Conservation (phyloP, 495 filamentous ascomycete genomes). For the Podospora anserina region DNA sequence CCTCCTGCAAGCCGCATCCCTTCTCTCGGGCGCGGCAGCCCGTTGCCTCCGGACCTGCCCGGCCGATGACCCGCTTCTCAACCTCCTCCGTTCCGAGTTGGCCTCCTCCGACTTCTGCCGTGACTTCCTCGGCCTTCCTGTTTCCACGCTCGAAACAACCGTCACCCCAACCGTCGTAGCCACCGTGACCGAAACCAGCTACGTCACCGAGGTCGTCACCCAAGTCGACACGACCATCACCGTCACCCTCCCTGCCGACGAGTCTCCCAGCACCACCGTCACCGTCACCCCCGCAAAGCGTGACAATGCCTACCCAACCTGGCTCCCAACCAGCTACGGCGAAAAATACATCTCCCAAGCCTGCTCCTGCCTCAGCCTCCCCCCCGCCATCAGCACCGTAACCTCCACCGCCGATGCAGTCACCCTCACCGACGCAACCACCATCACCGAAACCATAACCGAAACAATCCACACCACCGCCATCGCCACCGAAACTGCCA, state of each 20-base stretch:
- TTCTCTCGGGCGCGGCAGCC: too few species aligned
- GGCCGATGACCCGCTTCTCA: too few species aligned
- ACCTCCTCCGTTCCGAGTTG: too few species aligned
- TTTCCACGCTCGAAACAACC: background rate
- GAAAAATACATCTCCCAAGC: constrained; percentile 12
- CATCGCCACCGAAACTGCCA: constrained; percentile 12
- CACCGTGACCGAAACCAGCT: constrained; percentile 2
- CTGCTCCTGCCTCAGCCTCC: constrained; percentile 15
- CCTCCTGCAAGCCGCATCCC: too few species aligned
- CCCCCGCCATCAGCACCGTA: constrained; percentile 8
- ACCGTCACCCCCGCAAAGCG: constrained; percentile 1
- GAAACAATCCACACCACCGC: constrained; percentile 7
- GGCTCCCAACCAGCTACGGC: constrained; percentile 13
- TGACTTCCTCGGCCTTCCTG: background rate
- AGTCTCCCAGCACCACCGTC: background rate
- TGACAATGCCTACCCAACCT: constrained; percentile 11
- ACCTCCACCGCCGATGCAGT: constrained; percentile 12
- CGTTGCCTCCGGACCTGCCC: too few species aligned
- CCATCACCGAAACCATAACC: constrained; percentile 6
- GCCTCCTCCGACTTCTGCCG: background rate
- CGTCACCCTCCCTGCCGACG: constrained; percentile 6
- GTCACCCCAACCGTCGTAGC: constrained; percentile 4
- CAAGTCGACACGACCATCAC: constrained; percentile 5
- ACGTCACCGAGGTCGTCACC: constrained; percentile 5
- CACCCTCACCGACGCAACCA: background rate